Conservation (phyloP, 192 early-diverging fungal genomes). For the Coemansia sp. region DNA sequence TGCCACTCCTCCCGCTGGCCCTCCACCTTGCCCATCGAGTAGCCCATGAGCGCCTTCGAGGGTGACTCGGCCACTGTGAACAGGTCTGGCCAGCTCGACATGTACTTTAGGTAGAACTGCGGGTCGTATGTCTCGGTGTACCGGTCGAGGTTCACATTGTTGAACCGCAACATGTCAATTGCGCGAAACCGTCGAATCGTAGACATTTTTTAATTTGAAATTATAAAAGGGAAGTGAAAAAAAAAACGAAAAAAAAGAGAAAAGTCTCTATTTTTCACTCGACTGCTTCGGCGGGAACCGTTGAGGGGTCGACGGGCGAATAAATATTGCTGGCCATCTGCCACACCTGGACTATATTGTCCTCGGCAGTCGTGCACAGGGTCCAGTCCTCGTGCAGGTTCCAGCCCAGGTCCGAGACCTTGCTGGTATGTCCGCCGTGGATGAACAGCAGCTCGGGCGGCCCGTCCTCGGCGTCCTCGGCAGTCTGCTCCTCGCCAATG, state of each 20-base stretch:
- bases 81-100: conserved; percentile 92
- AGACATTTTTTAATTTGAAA: conserved; percentile 34
- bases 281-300: conserved; percentile 30
- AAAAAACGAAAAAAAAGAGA: background rate
- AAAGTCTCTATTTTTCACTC: conserved; percentile 9
- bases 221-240: conserved; percentile 4
- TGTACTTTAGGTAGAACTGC: conserved; percentile 89
- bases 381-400: conserved; percentile 94
- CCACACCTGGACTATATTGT: conserved; percentile 98
- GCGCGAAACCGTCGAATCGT: conserved; percentile 68
- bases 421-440: conserved; percentile 97
- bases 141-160: conserved; percentile 92
- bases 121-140: conserved; percentile 97
- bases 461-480: conserved; percentile 97
- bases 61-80: conserved; percentile 82
- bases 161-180: conserved; percentile 92
- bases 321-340: conserved; percentile 83
- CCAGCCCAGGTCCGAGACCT: conserved; percentile 95
- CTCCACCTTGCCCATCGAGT: conserved; percentile 96
- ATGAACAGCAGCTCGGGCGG: conserved; percentile 98
- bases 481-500: conserved; percentile 92
- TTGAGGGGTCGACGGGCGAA: conserved; percentile 32
- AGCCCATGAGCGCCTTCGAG: conserved; percentile 70
- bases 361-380: conserved; percentile 90
- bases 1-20: conserved; percentile 88